phyloP scores from a whole-genome alignment of 306 rosid species.

The Rubus idaeus region DNA sequence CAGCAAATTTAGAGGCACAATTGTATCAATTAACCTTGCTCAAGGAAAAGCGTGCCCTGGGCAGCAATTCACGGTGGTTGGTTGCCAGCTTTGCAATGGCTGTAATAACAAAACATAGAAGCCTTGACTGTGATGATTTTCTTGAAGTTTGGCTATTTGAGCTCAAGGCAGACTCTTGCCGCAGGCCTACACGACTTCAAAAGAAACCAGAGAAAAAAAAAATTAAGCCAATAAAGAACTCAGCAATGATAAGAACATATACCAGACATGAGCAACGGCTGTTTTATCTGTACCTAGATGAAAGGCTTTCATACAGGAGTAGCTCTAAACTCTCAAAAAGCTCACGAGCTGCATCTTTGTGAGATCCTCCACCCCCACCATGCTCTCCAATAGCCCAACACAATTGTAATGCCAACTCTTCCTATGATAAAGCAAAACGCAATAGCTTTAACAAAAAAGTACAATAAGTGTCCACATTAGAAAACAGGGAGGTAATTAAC shows the following conservation, averaged over 20 bases:
- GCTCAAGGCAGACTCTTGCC: constrained; percentile 56
- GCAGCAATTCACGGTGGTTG: constrained; percentile 77
- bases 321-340: constrained; percentile 93
- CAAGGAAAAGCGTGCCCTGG: constrained; percentile 90
- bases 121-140: constrained; percentile 86
- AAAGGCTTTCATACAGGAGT: constrained; percentile 90
- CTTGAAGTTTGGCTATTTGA: constrained; percentile 54
- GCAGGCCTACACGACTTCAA: constrained; percentile 75
- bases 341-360: constrained; percentile 97
- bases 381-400: constrained; percentile 99
- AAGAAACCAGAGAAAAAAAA: not conserved
- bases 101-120: constrained; percentile 86
- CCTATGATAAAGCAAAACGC: constrained; percentile 39
- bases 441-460: constrained; percentile 21
- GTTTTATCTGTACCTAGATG: constrained; percentile 61
- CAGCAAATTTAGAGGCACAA: too few relatives aligned
- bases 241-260: constrained; percentile 5
- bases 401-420: constrained; percentile 88
- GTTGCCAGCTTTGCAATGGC: constrained; percentile 98
- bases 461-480: constrained; percentile 10
- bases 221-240: constrained; percentile 28
- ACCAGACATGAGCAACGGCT: not conserved
- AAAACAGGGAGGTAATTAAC: constrained; percentile 28
- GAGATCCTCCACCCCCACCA: constrained; percentile 90
- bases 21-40: constrained; percentile 76